These are phyloP conservation scores for Fusarium caatingaense DNA, from an alignment of 2,329 filamentous ascomycete species.

Conservation along the genomic window DNA sequence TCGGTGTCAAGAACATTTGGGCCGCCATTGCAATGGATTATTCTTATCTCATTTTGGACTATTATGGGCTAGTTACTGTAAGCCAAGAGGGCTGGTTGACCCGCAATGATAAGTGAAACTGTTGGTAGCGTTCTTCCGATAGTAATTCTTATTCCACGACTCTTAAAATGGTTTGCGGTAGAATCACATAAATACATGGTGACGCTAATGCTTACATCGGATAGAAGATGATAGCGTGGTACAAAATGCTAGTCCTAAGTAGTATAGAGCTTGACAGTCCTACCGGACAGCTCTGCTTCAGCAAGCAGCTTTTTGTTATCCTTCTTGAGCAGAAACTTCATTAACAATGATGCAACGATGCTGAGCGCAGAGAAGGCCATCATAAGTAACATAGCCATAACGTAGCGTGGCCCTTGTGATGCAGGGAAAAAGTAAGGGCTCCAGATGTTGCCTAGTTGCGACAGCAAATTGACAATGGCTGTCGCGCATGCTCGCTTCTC, in stretches of 20 bases:
- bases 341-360: not conserved
- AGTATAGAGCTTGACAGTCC: not conserved
- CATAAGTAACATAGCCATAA: constrained; percentile 25
- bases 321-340: not conserved
- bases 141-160: no score
- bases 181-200: no score
- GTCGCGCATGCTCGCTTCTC: no score
- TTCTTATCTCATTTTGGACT: not conserved
- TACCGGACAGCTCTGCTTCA: not conserved
- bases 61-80: not conserved
- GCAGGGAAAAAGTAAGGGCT: no score
- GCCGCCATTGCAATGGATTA: not conserved
- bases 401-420: no score
- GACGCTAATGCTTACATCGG: no score
- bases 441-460: no score
- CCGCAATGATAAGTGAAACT: not conserved
- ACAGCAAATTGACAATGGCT: no score
- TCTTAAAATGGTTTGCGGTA: no score
- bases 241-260: not conserved
- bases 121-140: no score
- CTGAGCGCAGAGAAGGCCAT: constrained; percentile 20
- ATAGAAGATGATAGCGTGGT: no score
- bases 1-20: not conserved
- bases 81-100: not conserved
- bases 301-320: not conserved